phyloP scores from a whole-genome alignment of 2,329 filamentous ascomycete species.

The Fusarium setosum region DNA sequence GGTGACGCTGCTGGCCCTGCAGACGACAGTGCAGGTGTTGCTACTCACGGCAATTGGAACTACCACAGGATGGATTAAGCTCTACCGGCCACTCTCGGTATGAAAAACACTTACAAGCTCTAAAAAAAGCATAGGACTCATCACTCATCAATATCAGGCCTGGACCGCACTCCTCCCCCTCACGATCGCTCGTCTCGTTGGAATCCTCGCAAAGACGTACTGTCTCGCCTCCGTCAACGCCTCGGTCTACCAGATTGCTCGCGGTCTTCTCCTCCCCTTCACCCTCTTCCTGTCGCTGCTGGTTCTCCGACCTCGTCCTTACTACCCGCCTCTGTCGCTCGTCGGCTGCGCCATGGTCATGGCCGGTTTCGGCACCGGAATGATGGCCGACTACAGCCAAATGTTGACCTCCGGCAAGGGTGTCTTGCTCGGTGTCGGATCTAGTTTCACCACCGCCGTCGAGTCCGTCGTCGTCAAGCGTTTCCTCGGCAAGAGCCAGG shows the following conservation, averaged over 20 bases:
- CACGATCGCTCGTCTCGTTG: slow-evolving; percentile 39
- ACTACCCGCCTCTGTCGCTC: slow-evolving; percentile 42
- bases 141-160: slow-evolving; percentile 19
- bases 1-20: slow-evolving; percentile 40
- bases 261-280: slow-evolving; percentile 40
- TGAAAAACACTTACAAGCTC: not conserved
- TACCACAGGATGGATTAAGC: slow-evolving; percentile 41
- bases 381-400: slow-evolving; percentile 43
- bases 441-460: slow-evolving; percentile 42
- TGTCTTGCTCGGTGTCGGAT: slow-evolving; percentile 40
- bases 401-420: slow-evolving; percentile 43
- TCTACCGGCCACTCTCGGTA: slow-evolving; percentile 36
- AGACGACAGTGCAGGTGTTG: slow-evolving; percentile 39
- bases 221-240: slow-evolving; percentile 43
- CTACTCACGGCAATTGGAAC: slow-evolving; percentile 37
- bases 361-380: slow-evolving; percentile 42
- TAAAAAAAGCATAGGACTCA: not conserved
- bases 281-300: slow-evolving; percentile 41
- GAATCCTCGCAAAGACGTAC: slow-evolving; percentile 43
- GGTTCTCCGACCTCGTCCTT: slow-evolving; percentile 42
- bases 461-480: slow-evolving; percentile 42
- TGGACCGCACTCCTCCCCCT: slow-evolving; percentile 41
- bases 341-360: slow-evolving; percentile 42
- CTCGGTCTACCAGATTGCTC: slow-evolving; percentile 43
- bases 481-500: slow-evolving; percentile 41